Conservation (phyloP, 306 rosid species). For the Glycine soja region DNA sequence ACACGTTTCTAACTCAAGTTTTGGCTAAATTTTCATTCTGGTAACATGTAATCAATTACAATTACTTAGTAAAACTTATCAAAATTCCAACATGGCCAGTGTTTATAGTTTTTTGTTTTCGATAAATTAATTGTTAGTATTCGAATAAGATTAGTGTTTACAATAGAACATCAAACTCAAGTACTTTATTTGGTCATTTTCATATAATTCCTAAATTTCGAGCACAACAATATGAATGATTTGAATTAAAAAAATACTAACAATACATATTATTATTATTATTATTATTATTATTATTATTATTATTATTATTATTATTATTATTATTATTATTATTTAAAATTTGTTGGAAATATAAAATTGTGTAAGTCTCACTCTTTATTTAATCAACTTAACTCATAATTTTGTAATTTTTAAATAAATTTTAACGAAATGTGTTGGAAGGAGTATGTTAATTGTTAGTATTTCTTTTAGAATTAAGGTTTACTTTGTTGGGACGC, state of each 20-base stretch:
- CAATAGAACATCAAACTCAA: too few species aligned
- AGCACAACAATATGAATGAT: background rate
- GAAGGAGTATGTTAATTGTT: background rate
- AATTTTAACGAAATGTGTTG: background rate
- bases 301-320: background rate
- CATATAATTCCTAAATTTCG: slow-evolving; percentile 12
- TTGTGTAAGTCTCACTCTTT: background rate
- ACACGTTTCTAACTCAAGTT: background rate
- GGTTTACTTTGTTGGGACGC: background rate
- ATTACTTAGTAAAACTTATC: background rate
- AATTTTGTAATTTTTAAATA: background rate
- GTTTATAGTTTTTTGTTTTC: too few species aligned
- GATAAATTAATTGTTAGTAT: too few species aligned
- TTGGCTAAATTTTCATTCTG: background rate
- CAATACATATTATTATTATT: background rate
- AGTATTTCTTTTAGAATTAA: background rate
- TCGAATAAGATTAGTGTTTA: too few species aligned
- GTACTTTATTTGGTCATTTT: background rate
- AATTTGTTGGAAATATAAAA: background rate
- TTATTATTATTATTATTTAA: background rate
- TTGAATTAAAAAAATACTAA: background rate
- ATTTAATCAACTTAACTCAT: background rate
- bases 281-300: background rate
- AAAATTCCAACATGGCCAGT: background rate
- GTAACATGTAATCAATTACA: background rate